These are phyloP conservation scores for Cystobasidium tubakii DNA, from an alignment of 768 basidiomycete species.

Conservation along the genomic window DNA sequence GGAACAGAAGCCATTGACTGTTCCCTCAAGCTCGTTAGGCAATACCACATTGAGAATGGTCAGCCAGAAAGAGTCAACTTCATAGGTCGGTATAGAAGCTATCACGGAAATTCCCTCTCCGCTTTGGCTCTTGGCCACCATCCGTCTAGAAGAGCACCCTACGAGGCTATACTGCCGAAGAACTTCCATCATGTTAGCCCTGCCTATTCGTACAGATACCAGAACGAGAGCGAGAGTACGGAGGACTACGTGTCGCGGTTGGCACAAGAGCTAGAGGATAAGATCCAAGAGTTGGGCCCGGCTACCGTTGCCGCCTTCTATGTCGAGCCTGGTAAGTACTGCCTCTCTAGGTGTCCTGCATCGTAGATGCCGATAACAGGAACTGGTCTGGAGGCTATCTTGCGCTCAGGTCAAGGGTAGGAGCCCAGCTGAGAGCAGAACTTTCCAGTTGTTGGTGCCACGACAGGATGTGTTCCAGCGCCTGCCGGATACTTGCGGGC, in stretches of 20 bases:
- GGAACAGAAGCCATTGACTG: constrained; percentile 3
- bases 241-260: constrained; percentile 73
- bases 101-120: constrained; percentile 74
- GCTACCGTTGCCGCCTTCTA: constrained; percentile 59
- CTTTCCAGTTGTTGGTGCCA: constrained; percentile 73
- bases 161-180: constrained; percentile 31
- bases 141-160: constrained; percentile 48
- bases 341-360: background rate
- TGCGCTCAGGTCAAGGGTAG: too few relatives aligned
- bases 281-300: constrained; percentile 73
- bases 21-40: background rate
- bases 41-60: constrained; percentile 2
- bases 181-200: constrained; percentile 78
- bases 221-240: constrained; percentile 63
- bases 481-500: constrained; percentile 70
- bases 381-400: too few relatives aligned
- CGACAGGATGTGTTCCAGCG: constrained; percentile 67
- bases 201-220: constrained; percentile 76
- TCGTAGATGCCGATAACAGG: too few relatives aligned
- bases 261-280: constrained; percentile 72
- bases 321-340: constrained; percentile 41
- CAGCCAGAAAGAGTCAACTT: constrained; percentile 61
- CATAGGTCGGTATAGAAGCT: constrained; percentile 71
- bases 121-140: constrained; percentile 66
- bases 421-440: background rate